Evolutionary conservation across 163 green algal species (phyloP).

Genomic region (Chlorella variabilis): DNA sequence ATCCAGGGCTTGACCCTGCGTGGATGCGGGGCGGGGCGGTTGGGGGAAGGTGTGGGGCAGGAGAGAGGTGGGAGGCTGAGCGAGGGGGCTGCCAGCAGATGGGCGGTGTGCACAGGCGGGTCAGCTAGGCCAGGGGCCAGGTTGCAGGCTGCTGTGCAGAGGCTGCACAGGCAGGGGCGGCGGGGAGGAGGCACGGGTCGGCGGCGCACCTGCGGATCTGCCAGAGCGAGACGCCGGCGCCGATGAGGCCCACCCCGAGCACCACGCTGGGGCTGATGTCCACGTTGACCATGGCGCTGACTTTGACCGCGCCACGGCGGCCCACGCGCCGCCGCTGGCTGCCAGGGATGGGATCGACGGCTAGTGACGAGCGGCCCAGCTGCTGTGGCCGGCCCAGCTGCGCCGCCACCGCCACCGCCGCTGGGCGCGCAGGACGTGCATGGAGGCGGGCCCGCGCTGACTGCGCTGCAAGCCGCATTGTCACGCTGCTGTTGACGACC

Average conservation of each 20-base stretch:
- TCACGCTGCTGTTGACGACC: neutral
- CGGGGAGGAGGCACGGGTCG: too few species aligned
- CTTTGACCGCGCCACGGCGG: neutral
- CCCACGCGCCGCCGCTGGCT: neutral
- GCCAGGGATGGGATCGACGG: neutral
- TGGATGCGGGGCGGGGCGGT: too few species aligned
- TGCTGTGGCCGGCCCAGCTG: neutral
- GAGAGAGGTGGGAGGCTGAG: neutral
- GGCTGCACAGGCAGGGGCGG: neutral
- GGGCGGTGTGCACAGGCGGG: too few species aligned
- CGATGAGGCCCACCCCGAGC: conserved; percentile 51
- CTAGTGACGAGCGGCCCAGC: neutral
- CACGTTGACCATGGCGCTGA: conserved; percentile 53
- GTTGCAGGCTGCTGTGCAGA: too few species aligned
- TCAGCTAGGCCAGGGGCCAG: too few species aligned
- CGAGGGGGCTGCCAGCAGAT: too few species aligned
- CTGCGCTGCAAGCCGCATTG: neutral
- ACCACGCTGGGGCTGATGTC: conserved; percentile 50
- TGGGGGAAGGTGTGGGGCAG: neutral
- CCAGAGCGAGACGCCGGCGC: conserved; percentile 44
- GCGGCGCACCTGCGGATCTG: conserved; percentile 42
- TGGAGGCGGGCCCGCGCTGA: neutral
- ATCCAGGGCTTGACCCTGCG: conserved; percentile 43
- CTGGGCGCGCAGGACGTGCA: neutral
- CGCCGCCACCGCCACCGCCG: neutral